These are phyloP conservation scores for Macadamia integrifolia DNA, from an alignment of 164 flowering plant genomes.

Conservation along the genomic window DNA sequence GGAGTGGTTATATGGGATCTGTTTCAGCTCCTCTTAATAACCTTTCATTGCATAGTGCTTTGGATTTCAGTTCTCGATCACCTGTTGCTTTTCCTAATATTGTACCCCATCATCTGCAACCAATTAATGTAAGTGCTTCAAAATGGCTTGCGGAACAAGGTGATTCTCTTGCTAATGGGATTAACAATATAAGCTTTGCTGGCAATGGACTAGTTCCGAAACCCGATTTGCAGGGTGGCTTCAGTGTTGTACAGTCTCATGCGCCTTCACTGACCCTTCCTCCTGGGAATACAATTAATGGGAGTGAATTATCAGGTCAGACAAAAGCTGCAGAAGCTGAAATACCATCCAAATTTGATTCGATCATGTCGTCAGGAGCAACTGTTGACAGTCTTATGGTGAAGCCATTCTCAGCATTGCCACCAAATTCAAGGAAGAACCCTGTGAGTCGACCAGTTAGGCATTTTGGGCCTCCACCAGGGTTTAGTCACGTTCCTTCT, in stretches of 20 bases:
- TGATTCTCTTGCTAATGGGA: constrained; percentile 33
- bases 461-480: constrained; percentile 94
- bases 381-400: constrained; percentile 18
- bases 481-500: constrained; percentile 52
- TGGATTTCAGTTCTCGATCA: constrained; percentile 19
- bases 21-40: constrained; percentile 26
- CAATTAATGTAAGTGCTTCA: constrained; percentile 31
- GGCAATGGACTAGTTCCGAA: constrained; percentile 44
- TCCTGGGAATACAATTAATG: constrained; percentile 17
- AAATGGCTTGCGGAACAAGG: constrained; percentile 50
- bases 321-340: constrained; percentile 28
- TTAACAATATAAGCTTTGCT: constrained; percentile 38
- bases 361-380: constrained; percentile 31
- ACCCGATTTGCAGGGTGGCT: constrained; percentile 28
- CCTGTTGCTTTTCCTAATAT: constrained; percentile 26
- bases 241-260: constrained; percentile 24
- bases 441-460: constrained; percentile 83
- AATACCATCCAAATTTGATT: constrained; percentile 41
- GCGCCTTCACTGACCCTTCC: constrained; percentile 27
- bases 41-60: constrained; percentile 22
- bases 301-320: constrained; percentile 21
- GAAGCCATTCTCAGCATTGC: constrained; percentile 27
- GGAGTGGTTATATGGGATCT: constrained; percentile 19
- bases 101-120: constrained; percentile 30
- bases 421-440: constrained; percentile 35